These are phyloP conservation scores for Monosporascus sp. DNA, from an alignment of 2,329 filamentous ascomycete species.

Conservation along the genomic window DNA sequence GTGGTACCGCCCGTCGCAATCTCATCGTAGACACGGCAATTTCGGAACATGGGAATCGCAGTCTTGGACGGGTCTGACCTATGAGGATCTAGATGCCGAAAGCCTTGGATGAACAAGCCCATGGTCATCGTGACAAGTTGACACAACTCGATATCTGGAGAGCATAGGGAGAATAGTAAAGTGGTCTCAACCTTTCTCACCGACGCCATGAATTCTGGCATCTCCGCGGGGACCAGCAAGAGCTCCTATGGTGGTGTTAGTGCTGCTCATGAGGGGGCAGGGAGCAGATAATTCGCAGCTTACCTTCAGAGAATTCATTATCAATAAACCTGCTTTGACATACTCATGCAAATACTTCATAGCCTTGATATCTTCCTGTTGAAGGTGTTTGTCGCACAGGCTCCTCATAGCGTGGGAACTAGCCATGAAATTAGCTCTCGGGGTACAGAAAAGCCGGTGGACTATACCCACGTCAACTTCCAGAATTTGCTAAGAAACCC, in stretches of 20 bases:
- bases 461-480: conserved; percentile 42
- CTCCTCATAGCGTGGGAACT: conserved; percentile 41
- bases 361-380: conserved; percentile 37
- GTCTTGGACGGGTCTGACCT: conserved; percentile 45
- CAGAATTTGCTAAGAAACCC: conserved; percentile 43
- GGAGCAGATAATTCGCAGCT: conserved; percentile 8
- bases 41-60: conserved; percentile 50
- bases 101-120: conserved; percentile 57
- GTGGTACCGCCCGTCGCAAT: conserved; percentile 56
- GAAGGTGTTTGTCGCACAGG: conserved; percentile 44
- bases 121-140: conserved; percentile 60
- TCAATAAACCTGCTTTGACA: conserved; percentile 47
- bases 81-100: conserved; percentile 44
- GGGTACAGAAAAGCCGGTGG: neutral
- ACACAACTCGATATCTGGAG: conserved; percentile 59
- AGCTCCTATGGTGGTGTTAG: conserved; percentile 40
- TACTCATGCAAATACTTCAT: conserved; percentile 49
- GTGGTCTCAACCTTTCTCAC: conserved; percentile 56
- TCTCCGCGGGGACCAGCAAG: conserved; percentile 47
- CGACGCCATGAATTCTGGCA: conserved; percentile 48
- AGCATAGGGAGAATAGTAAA: conserved; percentile 59
- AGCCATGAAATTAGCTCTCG: neutral
- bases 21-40: conserved; percentile 55
- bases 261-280: neutral
- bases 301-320: conserved; percentile 48